Base-by-base conservation (phyloP, 2,329 filamentous ascomycete genomes). In the Calonectria naviculata region DNA sequence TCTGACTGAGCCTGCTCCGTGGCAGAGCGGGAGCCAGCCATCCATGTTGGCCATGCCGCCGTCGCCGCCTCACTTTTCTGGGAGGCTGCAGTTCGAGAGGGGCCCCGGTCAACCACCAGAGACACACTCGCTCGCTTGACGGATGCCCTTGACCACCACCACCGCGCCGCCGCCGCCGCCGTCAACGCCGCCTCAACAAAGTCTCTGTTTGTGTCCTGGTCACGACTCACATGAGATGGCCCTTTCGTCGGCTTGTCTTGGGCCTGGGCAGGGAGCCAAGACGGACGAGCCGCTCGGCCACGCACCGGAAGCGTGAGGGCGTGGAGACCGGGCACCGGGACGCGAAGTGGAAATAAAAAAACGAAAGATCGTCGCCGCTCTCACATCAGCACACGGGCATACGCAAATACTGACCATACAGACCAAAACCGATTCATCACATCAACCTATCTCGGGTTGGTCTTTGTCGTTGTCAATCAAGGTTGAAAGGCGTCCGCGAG, bases 1-100 rank as follows among this genome's bases (percentile, higher is more conserved):
- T 47, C 46, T 36, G 52, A 44, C 61, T 67, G 34, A 36, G 34
- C 15, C 34, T 36, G 34, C 10, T 36, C 44, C 63, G 65, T 71
- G 65, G 66, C 68, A 70, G 54, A 70, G 65, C 46, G 68, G 34
- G 47, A 71, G 63, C 65, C 65, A 73, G 52, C 62, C 67, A 73
- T 67, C 65, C 62, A 69, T 70, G 61, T 54, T 21, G 61, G 26
- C 24, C 62, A 31, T 56, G 56, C 44, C 29, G 61, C 54, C 44
- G 61, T 44, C 66, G 56, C 69, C 70, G 74, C 75, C 74, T 75
- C 75, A 75, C 66, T 76, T 54, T 61, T 44, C n/a, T 61, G 65
- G 52, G 65, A 61, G 65, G 65, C 65, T 38, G 34, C 54, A 64
- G 41, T 49, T 64, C 31, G 44, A 46, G 52, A 47, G 38, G 31